Evolutionary conservation across 306 rosid genomes (phyloP).

Genomic region (Coriaria nepalensis): DNA sequence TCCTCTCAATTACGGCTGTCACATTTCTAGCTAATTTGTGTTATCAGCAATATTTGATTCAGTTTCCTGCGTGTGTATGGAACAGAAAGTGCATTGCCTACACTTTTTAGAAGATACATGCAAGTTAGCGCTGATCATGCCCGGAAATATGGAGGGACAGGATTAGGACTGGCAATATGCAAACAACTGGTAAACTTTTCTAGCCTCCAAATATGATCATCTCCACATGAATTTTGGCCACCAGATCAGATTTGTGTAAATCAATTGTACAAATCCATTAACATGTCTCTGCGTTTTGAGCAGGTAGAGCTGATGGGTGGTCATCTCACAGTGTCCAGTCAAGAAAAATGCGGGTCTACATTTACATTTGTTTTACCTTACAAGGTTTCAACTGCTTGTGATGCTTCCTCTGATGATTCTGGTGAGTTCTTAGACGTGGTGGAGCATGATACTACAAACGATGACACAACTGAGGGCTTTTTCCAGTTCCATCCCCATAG

Average conservation of each 20-base stretch:
- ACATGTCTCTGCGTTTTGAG: conserved; percentile 12
- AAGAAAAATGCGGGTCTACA: conserved; percentile 64
- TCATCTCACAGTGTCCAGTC: conserved; percentile 70
- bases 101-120: conserved; percentile 85
- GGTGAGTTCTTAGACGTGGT: conserved; percentile 58
- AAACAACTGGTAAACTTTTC: conserved; percentile 64
- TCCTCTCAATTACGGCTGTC: neutral
- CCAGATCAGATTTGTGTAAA: neutral
- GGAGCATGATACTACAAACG: conserved; percentile 33
- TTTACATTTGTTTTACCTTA: conserved; percentile 81
- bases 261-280: neutral
- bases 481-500: conserved; percentile 89
- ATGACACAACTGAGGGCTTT: conserved; percentile 50
- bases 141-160: conserved; percentile 92
- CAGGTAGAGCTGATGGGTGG: conserved; percentile 99
- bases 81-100: conserved; percentile 73
- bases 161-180: conserved; percentile 93
- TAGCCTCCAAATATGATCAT: neutral
- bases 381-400: conserved; percentile 51
- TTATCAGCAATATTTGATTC: conserved; percentile 3
- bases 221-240: neutral
- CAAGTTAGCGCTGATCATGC: conserved; percentile 99
- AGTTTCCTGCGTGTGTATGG: conserved; percentile 6
- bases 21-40: conserved; percentile 2
- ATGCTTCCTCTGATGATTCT: conserved; percentile 41